A percentile compares a stretch with the other conserved stretches of the same genome.
phyloP scores from a whole-genome alignment of 805 yeast species.

The Ogataea glucozyma region DNA sequence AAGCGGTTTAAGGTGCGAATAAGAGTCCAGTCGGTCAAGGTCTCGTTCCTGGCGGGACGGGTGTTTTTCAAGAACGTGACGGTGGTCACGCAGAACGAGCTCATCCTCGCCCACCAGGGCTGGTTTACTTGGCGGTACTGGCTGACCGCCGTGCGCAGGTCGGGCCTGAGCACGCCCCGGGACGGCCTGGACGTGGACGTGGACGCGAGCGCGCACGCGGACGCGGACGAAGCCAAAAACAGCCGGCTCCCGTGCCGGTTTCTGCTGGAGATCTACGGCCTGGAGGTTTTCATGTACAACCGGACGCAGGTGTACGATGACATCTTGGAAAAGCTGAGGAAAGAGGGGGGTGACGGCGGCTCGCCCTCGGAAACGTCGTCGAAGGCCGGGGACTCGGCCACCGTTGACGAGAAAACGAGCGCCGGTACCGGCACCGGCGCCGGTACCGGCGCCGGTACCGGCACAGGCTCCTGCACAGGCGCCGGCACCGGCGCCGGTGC shows the following conservation, averaged over 20 bases:
- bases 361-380: slow-evolving; percentile 9
- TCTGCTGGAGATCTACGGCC: slow-evolving; percentile 63
- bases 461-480: too few species aligned
- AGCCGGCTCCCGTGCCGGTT: slow-evolving; percentile 56
- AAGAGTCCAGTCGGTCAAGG: slow-evolving; percentile 68
- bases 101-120: slow-evolving; percentile 69
- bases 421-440: too few species aligned
- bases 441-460: too few species aligned
- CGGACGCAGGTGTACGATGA: slow-evolving; percentile 75
- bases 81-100: slow-evolving; percentile 70
- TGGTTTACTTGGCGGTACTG: slow-evolving; percentile 91
- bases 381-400: slow-evolving; percentile 15
- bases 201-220: slow-evolving; percentile 23
- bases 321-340: slow-evolving; percentile 41
- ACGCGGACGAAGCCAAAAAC: slow-evolving; percentile 37
- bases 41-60: slow-evolving; percentile 83
- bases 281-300: slow-evolving; percentile 83
- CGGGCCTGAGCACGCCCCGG: slow-evolving; percentile 38
- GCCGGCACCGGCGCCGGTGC: too few species aligned
- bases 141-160: slow-evolving; percentile 51
- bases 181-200: too few species aligned
- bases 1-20: slow-evolving; percentile 55
- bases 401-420: slow-evolving; percentile 4
- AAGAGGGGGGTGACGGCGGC: slow-evolving; percentile 6
- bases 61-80: slow-evolving; percentile 74